phyloP scores from a whole-genome alignment of 2,329 filamentous ascomycete species.

The Rutstroemia sydowiana region DNA sequence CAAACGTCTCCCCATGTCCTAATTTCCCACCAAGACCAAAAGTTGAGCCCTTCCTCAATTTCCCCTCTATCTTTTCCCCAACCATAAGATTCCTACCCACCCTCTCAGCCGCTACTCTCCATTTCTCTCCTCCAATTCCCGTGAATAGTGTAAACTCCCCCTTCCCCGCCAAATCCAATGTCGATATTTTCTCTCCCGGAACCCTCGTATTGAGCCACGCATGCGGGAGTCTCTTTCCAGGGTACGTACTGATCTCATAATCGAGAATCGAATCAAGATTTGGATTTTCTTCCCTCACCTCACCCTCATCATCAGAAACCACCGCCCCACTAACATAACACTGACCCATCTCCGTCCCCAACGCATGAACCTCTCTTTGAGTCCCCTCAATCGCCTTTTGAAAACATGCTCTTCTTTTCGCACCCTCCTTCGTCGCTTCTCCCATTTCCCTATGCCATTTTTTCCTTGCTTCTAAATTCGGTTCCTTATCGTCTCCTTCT shows the following conservation, averaged over 20 bases:
- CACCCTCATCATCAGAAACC: constrained; percentile 20
- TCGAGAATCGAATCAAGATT: constrained; percentile 15
- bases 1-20: too few relatives aligned
- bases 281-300: too few relatives aligned
- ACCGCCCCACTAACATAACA: constrained; percentile 16
- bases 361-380: constrained; percentile 18
- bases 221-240: constrained; percentile 26
- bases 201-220: constrained; percentile 18
- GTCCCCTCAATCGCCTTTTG: constrained; percentile 1
- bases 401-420: constrained; percentile 13
- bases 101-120: constrained; percentile 10
- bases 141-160: constrained; percentile 16
- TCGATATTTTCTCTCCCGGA: constrained; percentile 16
- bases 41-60: too few relatives aligned
- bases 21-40: too few relatives aligned
- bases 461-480: constrained; percentile 15
- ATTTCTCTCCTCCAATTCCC: constrained; percentile 12
- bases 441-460: constrained; percentile 11
- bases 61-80: too few relatives aligned
- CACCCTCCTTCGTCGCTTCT: constrained; percentile 4
- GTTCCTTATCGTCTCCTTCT: too few relatives aligned
- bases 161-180: constrained; percentile 18
- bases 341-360: constrained; percentile 23
- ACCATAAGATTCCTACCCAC: neutral
- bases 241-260: constrained; percentile 19